Base-by-base conservation (phyloP, 352 stramenopile species). In the Globisporangium carolinianum region DNA sequence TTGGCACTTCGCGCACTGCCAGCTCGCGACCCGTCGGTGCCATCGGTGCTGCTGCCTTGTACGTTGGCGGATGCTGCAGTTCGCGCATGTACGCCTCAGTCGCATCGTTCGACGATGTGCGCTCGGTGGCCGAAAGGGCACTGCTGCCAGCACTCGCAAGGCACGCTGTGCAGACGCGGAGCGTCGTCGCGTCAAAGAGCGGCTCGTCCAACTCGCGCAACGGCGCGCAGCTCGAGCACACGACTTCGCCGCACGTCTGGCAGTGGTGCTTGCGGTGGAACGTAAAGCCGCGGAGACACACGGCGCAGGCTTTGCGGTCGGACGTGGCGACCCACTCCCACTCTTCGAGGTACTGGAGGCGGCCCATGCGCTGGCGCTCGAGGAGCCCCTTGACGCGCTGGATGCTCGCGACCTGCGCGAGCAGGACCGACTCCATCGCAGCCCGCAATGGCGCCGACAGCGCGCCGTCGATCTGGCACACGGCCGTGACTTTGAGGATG, bases 221-320 rank as follows among this genome's bases (percentile, higher is more conserved):
- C 5, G 84, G 84, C 8, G 82, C 80, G 52, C 84, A 94, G 43
- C 47, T 77, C 2, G 76, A 79, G 62, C 84, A 94, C 36, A 91
- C 81, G 5, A 91, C 82, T 57, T 91, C 82, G 17, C 82, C 82
- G 65, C 82, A 91, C 5, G 81, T 83, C 0, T 78, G 67, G 51
- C 82, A 91, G 56, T 91, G 82, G 55, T 89, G 76, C 52, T 89
- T 89, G 17, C 82, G 69, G 64, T 85, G 84, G 55, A 91, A 89
- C 53, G 86, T 85, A 56, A 94, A 94, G 0, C 72, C 74, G 18
- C 79, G 82, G 3, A 91, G 57, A 63, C 84, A 94, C 48, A 94
- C 82, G 1, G 79, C 79, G 55, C 84, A 94, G 0, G 80, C 82
- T 66, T 89, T 90, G 52, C 84, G 79, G 32, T 91, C 81, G 24